Conservation (phyloP, 2,329 filamentous ascomycete species). For the Fusarium succisae region DNA sequence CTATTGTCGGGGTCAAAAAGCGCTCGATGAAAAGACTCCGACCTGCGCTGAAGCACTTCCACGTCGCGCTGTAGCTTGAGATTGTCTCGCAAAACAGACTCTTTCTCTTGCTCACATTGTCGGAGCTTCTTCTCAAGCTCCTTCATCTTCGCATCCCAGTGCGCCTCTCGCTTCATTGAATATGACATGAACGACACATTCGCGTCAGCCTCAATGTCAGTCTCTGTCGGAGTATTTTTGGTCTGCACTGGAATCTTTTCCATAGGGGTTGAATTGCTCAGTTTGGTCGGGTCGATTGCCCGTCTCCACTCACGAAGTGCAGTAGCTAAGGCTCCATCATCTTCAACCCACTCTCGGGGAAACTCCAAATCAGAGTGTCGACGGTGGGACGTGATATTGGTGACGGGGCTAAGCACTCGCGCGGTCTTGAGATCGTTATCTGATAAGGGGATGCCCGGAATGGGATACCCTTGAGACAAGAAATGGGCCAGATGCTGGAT, state of each 20-base stretch:
- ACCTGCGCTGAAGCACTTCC: background rate
- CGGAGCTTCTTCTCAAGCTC: background rate
- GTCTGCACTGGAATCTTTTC: accelerated
- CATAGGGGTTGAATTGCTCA: accelerated
- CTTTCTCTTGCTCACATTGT: background rate
- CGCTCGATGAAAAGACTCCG: accelerated
- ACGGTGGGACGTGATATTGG: background rate
- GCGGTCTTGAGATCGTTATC: background rate
- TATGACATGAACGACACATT: background rate
- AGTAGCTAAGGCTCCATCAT: background rate
- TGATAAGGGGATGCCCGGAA: background rate
- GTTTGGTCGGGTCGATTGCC: background rate
- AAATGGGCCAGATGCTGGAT: background rate
- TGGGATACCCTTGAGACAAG: accelerated
- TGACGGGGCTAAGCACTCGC: background rate
- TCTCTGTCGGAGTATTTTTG: accelerated
- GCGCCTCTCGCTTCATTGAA: accelerated
- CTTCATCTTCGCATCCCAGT: background rate
- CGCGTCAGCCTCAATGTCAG: background rate
- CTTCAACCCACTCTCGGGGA: background rate
- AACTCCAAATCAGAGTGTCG: background rate
- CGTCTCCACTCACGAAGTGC: background rate
- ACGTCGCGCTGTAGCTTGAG: background rate
- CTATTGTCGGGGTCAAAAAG: background rate
- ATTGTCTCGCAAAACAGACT: accelerated